These are phyloP conservation scores for Discostella pseudostelligera DNA, from an alignment of 108 stramenopile species.

Conservation along the genomic window DNA sequence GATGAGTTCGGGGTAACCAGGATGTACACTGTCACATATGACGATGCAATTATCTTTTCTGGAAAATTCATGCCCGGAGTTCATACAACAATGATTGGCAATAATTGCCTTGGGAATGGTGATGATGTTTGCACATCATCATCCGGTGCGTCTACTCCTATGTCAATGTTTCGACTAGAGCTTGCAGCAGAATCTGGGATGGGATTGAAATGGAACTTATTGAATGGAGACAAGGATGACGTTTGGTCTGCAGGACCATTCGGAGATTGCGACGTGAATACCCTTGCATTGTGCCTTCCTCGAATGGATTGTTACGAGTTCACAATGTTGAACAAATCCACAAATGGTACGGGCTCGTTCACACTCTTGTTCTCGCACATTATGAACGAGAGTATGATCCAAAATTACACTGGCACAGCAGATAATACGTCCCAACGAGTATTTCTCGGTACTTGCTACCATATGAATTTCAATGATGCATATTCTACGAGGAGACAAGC, in stretches of 20 bases:
- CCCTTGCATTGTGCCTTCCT: constrained; percentile 29
- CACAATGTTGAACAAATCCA: constrained; percentile 6
- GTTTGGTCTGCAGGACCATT: constrained; percentile 34
- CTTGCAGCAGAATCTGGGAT: constrained; percentile 16
- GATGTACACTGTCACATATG: constrained; percentile 23
- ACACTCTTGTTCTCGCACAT: constrained; percentile 29
- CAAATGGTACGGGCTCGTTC: constrained; percentile 13
- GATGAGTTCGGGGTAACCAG: constrained; percentile 3
- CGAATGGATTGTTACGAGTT: constrained; percentile 38
- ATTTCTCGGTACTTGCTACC: constrained; percentile 38
- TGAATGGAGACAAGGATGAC: constrained; percentile 12
- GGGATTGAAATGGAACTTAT: constrained; percentile 28
- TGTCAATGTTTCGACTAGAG: constrained; percentile 33
- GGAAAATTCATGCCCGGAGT: constrained; percentile 14
- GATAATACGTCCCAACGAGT: constrained; percentile 11
- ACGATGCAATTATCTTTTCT: constrained; percentile 15
- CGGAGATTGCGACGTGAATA: constrained; percentile 33
- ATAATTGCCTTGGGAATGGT: constrained; percentile 18
- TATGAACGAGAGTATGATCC: constrained; percentile 18
- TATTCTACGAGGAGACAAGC: no score
- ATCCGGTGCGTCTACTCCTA: constrained; percentile 2
- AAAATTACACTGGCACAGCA: constrained; percentile 29
- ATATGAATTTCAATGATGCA: constrained; percentile 2
- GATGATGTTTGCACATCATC: constrained; percentile 17
- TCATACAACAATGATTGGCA: constrained; percentile 33